phyloP scores from a whole-genome alignment of 495 filamentous ascomycete genomes.

The Neurospora sp. region DNA sequence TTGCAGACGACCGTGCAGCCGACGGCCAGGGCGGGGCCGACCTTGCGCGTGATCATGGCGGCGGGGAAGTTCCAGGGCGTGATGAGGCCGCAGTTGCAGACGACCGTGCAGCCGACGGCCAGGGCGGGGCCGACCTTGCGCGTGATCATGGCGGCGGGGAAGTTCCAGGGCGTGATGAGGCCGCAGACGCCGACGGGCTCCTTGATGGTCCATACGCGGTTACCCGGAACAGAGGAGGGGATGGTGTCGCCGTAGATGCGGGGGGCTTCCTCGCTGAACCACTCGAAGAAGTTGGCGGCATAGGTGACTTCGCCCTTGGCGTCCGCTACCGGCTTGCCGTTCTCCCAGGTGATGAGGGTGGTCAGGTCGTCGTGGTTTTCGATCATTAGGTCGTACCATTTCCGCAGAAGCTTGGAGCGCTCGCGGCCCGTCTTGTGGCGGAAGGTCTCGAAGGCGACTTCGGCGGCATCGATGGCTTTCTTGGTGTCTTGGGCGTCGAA shows the following conservation, averaged over 20 bases:
- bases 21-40: no score
- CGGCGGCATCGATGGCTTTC: conserved; percentile 66
- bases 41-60: no score
- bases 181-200: conserved; percentile 91
- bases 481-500: conserved; percentile 66
- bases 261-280: conserved; percentile 72
- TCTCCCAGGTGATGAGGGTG: conserved; percentile 79
- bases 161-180: conserved; percentile 95
- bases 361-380: conserved; percentile 84
- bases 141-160: conserved; percentile 88
- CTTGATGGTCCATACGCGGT: conserved; percentile 69
- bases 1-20: no score
- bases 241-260: conserved; percentile 70
- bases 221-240: conserved; percentile 53
- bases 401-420: conserved; percentile 70
- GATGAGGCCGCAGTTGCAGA: no score
- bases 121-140: conserved; percentile 80
- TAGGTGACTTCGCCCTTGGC: conserved; percentile 66
- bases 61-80: no score
- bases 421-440: conserved; percentile 67
- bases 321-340: conserved; percentile 65
- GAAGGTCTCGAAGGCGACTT: conserved; percentile 66
- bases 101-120: conserved; percentile 65
- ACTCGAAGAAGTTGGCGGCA: conserved; percentile 71
- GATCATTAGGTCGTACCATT: conserved; percentile 84